These are phyloP conservation scores for Phoenix dactylifera DNA, from an alignment of 176 grass and related monocot species.

Conservation along the genomic window DNA sequence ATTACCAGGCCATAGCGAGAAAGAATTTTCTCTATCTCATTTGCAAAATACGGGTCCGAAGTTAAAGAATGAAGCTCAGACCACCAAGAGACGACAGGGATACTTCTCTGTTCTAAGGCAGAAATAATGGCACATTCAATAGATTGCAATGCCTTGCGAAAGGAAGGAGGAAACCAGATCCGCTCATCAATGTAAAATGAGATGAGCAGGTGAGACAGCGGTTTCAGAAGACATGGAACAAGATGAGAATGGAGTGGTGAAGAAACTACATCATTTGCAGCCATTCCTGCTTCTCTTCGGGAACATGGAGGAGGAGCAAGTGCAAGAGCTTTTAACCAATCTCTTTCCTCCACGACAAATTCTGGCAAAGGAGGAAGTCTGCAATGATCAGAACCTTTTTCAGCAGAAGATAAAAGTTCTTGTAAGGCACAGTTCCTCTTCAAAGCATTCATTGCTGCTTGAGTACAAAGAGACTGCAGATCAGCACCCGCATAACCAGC, in stretches of 20 bases:
- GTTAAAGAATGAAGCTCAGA: conserved; percentile 62
- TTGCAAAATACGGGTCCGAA: conserved; percentile 40
- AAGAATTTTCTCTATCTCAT: conserved; percentile 55
- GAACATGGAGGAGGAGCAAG: conserved; percentile 93
- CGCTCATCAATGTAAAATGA: conserved; percentile 72
- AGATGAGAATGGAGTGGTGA: conserved; percentile 67
- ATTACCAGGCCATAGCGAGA: conserved; percentile 54
- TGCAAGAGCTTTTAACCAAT: conserved; percentile 79
- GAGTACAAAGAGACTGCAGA: conserved; percentile 84
- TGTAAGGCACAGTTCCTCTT: conserved; percentile 72
- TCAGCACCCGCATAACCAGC: conserved; percentile 94
- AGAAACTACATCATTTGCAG: conserved; percentile 63
- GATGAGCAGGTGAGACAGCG: conserved; percentile 58
- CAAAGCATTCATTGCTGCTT: conserved; percentile 93
- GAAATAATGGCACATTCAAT: conserved; percentile 55
- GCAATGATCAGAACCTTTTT: conserved; percentile 43
- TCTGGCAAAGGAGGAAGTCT: conserved; percentile 60
- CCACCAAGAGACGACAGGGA: conserved; percentile 43
- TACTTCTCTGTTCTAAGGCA: conserved; percentile 50
- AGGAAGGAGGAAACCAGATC: conserved; percentile 66
- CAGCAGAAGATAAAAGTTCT: conserved; percentile 61
- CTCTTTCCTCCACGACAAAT: conserved; percentile 70
- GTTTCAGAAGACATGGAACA: conserved; percentile 62
- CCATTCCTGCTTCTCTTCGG: conserved; percentile 75
- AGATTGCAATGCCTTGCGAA: conserved; percentile 57